phyloP scores from a whole-genome alignment of 176 grass and related monocot species.

The Avena atlantica region DNA sequence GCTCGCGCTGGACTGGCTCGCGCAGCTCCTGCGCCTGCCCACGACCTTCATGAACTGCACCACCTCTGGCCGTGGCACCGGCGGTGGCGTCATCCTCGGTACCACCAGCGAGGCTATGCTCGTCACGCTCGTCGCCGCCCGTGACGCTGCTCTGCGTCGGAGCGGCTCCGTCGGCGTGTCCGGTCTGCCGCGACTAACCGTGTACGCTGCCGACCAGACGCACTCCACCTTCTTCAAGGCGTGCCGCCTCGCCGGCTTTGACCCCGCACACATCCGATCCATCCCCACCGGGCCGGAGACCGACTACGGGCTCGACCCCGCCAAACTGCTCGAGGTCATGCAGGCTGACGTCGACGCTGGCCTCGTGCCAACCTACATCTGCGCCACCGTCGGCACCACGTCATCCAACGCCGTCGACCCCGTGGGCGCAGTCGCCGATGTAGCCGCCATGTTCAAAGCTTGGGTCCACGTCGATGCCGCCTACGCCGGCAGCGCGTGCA shows the following conservation, averaged over 20 bases:
- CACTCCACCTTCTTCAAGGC: constrained; percentile 30
- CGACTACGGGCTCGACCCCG: neutral
- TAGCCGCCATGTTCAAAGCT: neutral
- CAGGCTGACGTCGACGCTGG: constrained; percentile 1
- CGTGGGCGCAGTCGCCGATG: neutral
- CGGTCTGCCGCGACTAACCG: neutral
- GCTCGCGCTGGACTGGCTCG: constrained; percentile 12
- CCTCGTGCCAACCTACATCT: neutral
- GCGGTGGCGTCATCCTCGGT: neutral
- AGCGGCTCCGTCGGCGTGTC: neutral
- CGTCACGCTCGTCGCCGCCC: neutral
- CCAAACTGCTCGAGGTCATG: neutral
- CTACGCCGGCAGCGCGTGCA: constrained; percentile 1
- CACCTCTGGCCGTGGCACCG: neutral
- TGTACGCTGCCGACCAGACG: neutral
- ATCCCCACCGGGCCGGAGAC: constrained; percentile 6
- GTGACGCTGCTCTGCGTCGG: neutral
- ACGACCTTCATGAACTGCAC: neutral
- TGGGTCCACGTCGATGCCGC: constrained; percentile 3
- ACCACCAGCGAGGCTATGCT: constrained; percentile 3
- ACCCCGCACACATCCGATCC: neutral
- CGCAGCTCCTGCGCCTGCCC: neutral
- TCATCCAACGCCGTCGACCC: neutral
- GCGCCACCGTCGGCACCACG: neutral
- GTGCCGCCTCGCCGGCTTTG: neutral